phyloP scores from a whole-genome alignment of 1,284 basidiomycete species.

The Earliella scabrosa region DNA sequence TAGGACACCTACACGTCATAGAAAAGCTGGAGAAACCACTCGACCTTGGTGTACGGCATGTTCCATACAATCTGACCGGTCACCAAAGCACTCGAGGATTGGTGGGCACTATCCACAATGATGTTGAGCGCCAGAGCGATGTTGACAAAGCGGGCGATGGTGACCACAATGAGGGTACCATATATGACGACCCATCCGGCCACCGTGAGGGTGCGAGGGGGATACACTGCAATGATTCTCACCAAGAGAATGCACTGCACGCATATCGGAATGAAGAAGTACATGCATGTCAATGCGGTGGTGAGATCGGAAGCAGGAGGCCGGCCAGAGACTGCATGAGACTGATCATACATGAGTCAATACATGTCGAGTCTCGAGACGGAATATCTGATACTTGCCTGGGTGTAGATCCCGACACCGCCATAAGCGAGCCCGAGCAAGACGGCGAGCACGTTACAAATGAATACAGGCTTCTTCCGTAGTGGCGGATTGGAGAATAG shows the following conservation, averaged over 20 bases:
- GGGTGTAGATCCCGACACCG: constrained; percentile 1
- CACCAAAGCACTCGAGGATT: too few relatives aligned
- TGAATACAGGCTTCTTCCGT: constrained; percentile 30
- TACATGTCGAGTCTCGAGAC: too few relatives aligned
- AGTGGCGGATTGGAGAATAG: constrained; percentile 27
- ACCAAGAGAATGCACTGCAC: constrained; percentile 31
- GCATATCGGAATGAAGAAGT: constrained; percentile 19
- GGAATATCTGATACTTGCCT: too few relatives aligned
- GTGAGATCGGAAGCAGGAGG: not conserved
- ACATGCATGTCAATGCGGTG: constrained; percentile 7
- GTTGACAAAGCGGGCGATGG: not conserved
- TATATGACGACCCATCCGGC: constrained; percentile 1
- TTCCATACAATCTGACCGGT: not conserved
- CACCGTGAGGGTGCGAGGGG: not conserved
- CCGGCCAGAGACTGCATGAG: not conserved
- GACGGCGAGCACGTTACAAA: constrained; percentile 28
- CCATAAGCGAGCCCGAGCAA: constrained; percentile 16
- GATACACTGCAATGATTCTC: constrained; percentile 30
- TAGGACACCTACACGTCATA: constrained; percentile 25
- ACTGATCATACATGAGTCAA: not conserved
- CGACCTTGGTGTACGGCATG: constrained; percentile 19
- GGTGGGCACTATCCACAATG: not conserved
- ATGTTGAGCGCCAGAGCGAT: not conserved
- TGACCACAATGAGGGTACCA: not conserved
- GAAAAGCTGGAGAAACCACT: constrained; percentile 34